Conservation (phyloP, 345 rosid species). For the Syzygium aqueum region DNA sequence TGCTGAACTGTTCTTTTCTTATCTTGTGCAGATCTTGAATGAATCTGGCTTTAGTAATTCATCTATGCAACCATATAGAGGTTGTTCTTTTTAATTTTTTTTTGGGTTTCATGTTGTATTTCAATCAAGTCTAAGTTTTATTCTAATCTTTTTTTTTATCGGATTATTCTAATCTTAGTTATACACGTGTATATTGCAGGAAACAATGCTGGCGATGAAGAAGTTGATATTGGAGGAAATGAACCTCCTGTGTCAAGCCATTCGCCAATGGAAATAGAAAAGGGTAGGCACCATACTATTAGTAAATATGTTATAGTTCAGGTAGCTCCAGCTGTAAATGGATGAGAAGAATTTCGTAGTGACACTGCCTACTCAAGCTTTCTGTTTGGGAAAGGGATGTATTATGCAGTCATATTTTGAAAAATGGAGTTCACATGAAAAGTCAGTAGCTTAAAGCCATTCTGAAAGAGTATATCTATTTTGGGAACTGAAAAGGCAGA, state of each 20-base stretch:
- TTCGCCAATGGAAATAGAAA: constrained; percentile 36
- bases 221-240: constrained; percentile 74
- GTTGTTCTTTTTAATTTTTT: constrained; percentile 15
- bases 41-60: constrained; percentile 75
- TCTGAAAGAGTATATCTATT: not conserved
- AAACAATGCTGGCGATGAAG: constrained; percentile 64
- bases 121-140: not conserved
- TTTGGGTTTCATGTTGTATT: not conserved
- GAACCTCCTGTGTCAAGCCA: constrained; percentile 65
- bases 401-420: not conserved
- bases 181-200: constrained; percentile 25
- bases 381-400: not conserved
- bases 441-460: not conserved
- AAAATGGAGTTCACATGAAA: not conserved
- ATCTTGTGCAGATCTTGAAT: constrained; percentile 43
- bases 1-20: not conserved
- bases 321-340: constrained; percentile 48
- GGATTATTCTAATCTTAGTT: not conserved
- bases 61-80: constrained; percentile 63
- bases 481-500: not conserved
- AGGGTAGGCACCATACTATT: constrained; percentile 17
- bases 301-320: constrained; percentile 17
- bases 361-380: not conserved
- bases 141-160: not conserved
- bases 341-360: not conserved